Base-by-base conservation (phyloP, 306 rosid genomes). In the Quercus engelmannii region DNA sequence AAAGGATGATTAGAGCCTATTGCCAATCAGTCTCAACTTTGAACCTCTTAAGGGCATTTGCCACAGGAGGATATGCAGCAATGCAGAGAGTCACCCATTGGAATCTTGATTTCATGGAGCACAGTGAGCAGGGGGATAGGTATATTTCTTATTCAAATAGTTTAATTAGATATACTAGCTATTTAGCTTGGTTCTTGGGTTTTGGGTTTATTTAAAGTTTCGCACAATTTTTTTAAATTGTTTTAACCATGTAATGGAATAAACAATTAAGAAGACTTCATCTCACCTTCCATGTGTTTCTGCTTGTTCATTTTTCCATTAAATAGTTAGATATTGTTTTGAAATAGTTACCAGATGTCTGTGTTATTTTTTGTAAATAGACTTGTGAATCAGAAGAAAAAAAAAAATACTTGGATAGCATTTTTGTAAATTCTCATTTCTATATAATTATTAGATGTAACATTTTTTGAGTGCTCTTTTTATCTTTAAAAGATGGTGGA, bases 51-150 rank as follows among this genome's bases (percentile, higher is more conserved):
- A 84, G 88, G 85, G 88, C 88, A 0, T 84, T 81, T 81, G 88
- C 88, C 21, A 84, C 85, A 2, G 88, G 88, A 68, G 88, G 85
- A 21, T 84, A 84, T 55, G 88, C 85, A 1, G 88, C 88, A n/a
- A 84, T 84, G 88, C 88, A 84, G 83, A 77, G 88, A 74, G 88
- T 84, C 76, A 84, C 55, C 23, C 88, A 77, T 2, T 84, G 88
- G 88, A 84, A 84, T 74, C 85, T 84, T 4, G 88, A 84, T 81
- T 84, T 84, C 78, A 81, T 82, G 4, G 85, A 81, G 58, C 85
- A 81, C 35, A 81, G 88, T 67, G 85, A 81, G 62, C 85, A 84
- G 72, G 88, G 88, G 6, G 88, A 84, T 64, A 84, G 88, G 88
- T 84, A 69, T 33, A 52, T 7, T 30, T 25, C 18, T 69, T 17